Percentiles rank a stretch among this genome's conserved stretches.
phyloP scores from a whole-genome alignment of 495 filamentous ascomycete genomes.

The Apodospora peruviana region DNA sequence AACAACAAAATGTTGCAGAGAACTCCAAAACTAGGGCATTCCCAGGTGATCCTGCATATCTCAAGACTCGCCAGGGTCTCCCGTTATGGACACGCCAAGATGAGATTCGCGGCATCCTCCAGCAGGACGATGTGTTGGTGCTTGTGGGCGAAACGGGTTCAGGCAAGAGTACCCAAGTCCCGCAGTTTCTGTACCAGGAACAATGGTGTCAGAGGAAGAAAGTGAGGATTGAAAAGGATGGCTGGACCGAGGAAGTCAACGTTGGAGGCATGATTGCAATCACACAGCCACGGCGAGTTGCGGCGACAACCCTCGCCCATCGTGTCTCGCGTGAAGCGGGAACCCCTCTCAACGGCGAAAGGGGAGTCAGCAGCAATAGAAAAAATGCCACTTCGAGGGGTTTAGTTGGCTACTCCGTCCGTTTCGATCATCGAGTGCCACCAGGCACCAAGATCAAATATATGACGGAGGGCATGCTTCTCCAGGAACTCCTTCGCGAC shows the following conservation, averaged over 20 bases:
- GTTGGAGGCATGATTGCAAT: constrained; percentile 90
- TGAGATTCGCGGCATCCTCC: constrained; percentile 61
- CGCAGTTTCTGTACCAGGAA: constrained; percentile 79
- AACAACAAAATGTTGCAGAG: not conserved
- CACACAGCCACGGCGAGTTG: constrained; percentile 89
- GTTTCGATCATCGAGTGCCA: constrained; percentile 80
- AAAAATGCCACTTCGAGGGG: constrained; percentile 46
- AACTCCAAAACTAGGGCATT: not conserved
- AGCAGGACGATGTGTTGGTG: constrained; percentile 69
- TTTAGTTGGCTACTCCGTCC: constrained; percentile 85
- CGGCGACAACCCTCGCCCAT: constrained; percentile 84
- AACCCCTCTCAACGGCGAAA: constrained; percentile 50
- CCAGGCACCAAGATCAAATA: constrained; percentile 77
- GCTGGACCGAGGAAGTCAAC: constrained; percentile 37
- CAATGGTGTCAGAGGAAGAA: constrained; percentile 65
- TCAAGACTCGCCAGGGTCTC: constrained; percentile 50
- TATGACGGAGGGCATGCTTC: constrained; percentile 92
- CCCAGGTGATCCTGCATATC: constrained; percentile 24
- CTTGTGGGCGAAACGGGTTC: constrained; percentile 92
- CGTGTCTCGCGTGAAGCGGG: constrained; percentile 91
- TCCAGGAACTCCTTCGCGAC: constrained; percentile 90
- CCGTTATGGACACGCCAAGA: constrained; percentile 75
- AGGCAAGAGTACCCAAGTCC: constrained; percentile 95
- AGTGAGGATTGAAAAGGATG: constrained; percentile 38
- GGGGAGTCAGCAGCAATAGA: constrained; percentile 33